Conservation (phyloP, 768 basidiomycete genomes). For the Serpula lacrymans region DNA sequence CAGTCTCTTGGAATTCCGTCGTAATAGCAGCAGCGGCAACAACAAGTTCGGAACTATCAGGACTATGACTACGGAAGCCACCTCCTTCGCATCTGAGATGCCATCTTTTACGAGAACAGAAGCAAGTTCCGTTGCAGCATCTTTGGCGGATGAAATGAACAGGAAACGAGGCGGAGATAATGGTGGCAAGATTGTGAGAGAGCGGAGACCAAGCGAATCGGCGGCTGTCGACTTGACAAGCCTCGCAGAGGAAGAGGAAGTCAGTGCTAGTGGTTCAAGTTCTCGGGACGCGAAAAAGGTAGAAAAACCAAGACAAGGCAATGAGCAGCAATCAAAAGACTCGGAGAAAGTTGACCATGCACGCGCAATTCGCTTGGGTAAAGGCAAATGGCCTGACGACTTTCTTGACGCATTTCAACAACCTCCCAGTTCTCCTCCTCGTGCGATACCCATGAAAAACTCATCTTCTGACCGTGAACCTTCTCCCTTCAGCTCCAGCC, state of each 20-base stretch:
- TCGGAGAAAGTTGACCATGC: constrained; percentile 29
- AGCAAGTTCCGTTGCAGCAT: constrained; percentile 54
- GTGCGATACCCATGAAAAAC: constrained; percentile 25
- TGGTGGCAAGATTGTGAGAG: constrained; percentile 36
- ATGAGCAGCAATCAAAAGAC: constrained; percentile 20
- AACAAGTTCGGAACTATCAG: constrained; percentile 77
- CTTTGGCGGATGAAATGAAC: constrained; percentile 37
- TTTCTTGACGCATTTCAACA: constrained; percentile 59
- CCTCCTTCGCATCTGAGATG: constrained; percentile 55
- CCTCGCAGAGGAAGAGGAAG: constrained; percentile 70
- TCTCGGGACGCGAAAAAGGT: constrained; percentile 29
- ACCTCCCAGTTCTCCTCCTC: constrained; percentile 20
- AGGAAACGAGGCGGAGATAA: constrained; percentile 33
- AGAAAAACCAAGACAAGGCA: constrained; percentile 14
- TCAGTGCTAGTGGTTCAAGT: constrained; percentile 45
- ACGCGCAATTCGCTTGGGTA: constrained; percentile 56
- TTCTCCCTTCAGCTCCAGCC: constrained; percentile 20
- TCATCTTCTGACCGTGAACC: constrained; percentile 18
- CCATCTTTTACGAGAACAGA: constrained; percentile 67
- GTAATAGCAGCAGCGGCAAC: constrained; percentile 38
- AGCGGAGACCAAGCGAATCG: constrained; percentile 63
- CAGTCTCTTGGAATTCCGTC: constrained; percentile 56
- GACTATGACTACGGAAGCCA: constrained; percentile 80
- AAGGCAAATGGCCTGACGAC: constrained; percentile 84
- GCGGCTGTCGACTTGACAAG: constrained; percentile 58